Percentiles rank a stretch among this genome's conserved stretches.
phyloP scores from a whole-genome alignment of 2,329 filamentous ascomycete species.

The Rutstroemia sp. region DNA sequence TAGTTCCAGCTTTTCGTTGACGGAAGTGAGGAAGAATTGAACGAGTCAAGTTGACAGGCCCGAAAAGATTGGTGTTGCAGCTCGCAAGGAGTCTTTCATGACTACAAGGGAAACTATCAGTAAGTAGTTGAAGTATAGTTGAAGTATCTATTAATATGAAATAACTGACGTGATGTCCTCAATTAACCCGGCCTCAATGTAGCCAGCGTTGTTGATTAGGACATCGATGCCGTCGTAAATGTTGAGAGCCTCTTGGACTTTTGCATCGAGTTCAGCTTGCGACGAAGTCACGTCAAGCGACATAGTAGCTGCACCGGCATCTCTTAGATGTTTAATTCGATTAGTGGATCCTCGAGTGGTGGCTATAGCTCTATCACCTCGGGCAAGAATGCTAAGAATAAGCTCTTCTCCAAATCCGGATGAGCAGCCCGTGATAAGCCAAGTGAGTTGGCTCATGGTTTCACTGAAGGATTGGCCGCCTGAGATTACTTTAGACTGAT shows the following conservation, averaged over 20 bases:
- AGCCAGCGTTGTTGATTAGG: slow-evolving; percentile 31
- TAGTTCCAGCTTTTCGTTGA: slow-evolving; percentile 31
- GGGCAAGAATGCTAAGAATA: slow-evolving; percentile 9
- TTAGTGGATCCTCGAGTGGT: slow-evolving; percentile 7
- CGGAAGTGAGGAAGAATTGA: slow-evolving; percentile 42
- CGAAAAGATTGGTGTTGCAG: slow-evolving; percentile 49
- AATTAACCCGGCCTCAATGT: slow-evolving; percentile 19
- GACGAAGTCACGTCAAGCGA: slow-evolving; percentile 41
- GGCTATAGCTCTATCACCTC: slow-evolving; percentile 16
- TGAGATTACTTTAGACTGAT: too few species aligned
- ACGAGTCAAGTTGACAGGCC: slow-evolving; percentile 40
- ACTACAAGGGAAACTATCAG: neutral
- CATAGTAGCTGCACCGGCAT: slow-evolving; percentile 36
- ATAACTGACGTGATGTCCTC: slow-evolving; percentile 25
- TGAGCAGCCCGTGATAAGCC: slow-evolving; percentile 19
- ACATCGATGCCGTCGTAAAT: slow-evolving; percentile 27
- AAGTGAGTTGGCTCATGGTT: slow-evolving; percentile 5
- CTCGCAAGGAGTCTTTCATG: slow-evolving; percentile 7
- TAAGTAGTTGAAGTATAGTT: too few species aligned
- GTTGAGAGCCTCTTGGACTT: slow-evolving; percentile 28
- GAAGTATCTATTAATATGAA: neutral
- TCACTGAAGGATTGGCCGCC: too few species aligned
- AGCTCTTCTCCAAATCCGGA: slow-evolving; percentile 17
- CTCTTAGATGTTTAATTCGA: slow-evolving; percentile 36
- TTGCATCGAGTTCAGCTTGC: slow-evolving; percentile 31